These are phyloP conservation scores for Trametes villosa DNA, from an alignment of 768 basidiomycete genomes.

Conservation along the genomic window DNA sequence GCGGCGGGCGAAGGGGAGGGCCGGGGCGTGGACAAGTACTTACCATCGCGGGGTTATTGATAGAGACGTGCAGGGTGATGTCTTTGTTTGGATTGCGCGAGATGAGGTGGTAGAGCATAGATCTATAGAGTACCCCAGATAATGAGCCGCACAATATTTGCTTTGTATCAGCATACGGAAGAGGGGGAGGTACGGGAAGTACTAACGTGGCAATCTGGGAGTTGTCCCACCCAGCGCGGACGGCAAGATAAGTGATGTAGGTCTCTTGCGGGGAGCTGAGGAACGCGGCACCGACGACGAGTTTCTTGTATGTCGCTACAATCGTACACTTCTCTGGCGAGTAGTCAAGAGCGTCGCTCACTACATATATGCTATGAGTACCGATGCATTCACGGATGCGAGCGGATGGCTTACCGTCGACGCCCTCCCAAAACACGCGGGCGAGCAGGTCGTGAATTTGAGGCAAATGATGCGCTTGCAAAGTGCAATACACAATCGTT, in stretches of 20 bases:
- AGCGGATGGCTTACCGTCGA: slow-evolving; percentile 64
- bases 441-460: slow-evolving; percentile 76
- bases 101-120: slow-evolving; percentile 80
- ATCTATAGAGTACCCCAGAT: slow-evolving; percentile 43
- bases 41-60: slow-evolving; percentile 69
- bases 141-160: neutral
- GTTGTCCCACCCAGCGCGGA: slow-evolving; percentile 82
- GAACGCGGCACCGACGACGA: slow-evolving; percentile 77
- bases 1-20: too few species aligned
- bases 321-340: slow-evolving; percentile 75
- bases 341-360: slow-evolving; percentile 70
- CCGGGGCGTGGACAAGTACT: neutral
- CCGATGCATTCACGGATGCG: neutral
- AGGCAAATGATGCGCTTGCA: slow-evolving; percentile 60
- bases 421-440: slow-evolving; percentile 76
- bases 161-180: neutral
- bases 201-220: slow-evolving; percentile 74
- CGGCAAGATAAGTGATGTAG: slow-evolving; percentile 83
- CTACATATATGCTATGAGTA: slow-evolving; percentile 40
- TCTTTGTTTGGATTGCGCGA: slow-evolving; percentile 72
- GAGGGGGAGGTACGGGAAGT: neutral
- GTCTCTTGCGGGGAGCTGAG: slow-evolving; percentile 79
- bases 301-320: slow-evolving; percentile 68
- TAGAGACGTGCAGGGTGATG: slow-evolving; percentile 82
- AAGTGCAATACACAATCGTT: slow-evolving; percentile 66